These are phyloP conservation scores for Adansonia grandidieri DNA, from an alignment of 441 rosid species.

Conservation along the genomic window DNA sequence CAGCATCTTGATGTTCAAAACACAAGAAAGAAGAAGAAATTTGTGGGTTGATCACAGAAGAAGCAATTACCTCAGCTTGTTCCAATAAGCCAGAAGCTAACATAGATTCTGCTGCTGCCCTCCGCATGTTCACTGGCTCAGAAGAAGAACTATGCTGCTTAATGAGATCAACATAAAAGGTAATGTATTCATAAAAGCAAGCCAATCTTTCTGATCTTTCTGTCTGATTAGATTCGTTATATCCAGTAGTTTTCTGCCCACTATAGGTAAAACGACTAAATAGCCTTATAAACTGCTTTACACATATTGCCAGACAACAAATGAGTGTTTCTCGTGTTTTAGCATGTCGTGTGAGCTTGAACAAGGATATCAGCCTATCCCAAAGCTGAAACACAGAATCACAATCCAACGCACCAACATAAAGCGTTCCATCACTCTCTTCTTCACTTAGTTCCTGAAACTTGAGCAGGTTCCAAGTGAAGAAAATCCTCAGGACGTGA, in stretches of 20 bases:
- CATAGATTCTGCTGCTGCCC: constrained; percentile 84
- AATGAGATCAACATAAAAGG: constrained; percentile 60
- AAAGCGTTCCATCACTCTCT: constrained; percentile 40
- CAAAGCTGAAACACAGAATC: constrained; percentile 68
- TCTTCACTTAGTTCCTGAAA: constrained; percentile 44
- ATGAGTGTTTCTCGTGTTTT: constrained; percentile 73
- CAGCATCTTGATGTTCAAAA: constrained; percentile 44
- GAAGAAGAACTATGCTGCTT: constrained; percentile 76
- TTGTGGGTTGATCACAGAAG: constrained; percentile 47
- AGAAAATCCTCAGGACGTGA: constrained; percentile 79
- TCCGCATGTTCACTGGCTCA: constrained; percentile 80
- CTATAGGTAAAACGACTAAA: constrained; percentile 34
- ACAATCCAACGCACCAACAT: constrained; percentile 61
- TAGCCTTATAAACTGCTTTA: constrained; percentile 54
- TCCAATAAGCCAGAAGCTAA: constrained; percentile 84
- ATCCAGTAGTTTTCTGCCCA: constrained; percentile 34
- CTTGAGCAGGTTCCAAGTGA: constrained; percentile 78
- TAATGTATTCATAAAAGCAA: constrained; percentile 51
- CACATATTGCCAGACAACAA: constrained; percentile 86
- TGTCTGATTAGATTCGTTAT: constrained; percentile 32
- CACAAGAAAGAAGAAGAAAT: constrained; percentile 34
- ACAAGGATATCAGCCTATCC: constrained; percentile 63
- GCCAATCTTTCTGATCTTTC: constrained; percentile 32
- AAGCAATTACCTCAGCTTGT: constrained; percentile 73
- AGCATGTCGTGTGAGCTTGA: constrained; percentile 57